Conservation (phyloP, 345 rosid genomes). For the Barbarea vulgaris region DNA sequence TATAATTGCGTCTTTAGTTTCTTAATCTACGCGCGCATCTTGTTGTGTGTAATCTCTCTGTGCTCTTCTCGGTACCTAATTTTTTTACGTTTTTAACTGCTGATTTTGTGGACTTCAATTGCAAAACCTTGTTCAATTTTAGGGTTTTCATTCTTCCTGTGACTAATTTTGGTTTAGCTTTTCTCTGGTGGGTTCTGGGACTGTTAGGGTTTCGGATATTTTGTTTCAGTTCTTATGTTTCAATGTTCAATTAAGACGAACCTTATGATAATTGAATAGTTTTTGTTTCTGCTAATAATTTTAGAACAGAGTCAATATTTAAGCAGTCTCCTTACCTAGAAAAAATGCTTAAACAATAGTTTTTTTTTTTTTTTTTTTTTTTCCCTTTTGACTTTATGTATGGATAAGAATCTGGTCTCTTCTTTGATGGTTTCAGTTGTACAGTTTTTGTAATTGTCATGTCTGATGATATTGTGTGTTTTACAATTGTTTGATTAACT, state of each 20-base stretch:
- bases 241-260: background rate
- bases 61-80: background rate
- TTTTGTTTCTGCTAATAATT: background rate
- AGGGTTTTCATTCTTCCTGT: conserved; percentile 10
- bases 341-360: background rate
- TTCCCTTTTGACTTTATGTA: conserved; percentile 1
- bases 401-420: background rate
- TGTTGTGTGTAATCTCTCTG: background rate
- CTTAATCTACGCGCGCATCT: background rate
- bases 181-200: background rate
- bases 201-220: background rate
- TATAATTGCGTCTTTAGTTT: background rate
- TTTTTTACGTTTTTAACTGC: background rate
- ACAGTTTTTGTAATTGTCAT: too few species aligned
- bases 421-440: background rate
- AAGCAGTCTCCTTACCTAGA: background rate
- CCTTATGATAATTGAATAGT: background rate
- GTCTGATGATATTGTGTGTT: conserved; percentile 11
- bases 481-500: background rate
- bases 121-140: background rate
- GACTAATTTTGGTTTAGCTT: background rate
- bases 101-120: background rate
- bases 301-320: conserved; percentile 6
- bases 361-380: background rate
- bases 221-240: conserved; percentile 10